A percentile compares a stretch with the other conserved stretches of the same genome.
Conservation (phyloP, 257 asterid species). For the Petrea volubilis region DNA sequence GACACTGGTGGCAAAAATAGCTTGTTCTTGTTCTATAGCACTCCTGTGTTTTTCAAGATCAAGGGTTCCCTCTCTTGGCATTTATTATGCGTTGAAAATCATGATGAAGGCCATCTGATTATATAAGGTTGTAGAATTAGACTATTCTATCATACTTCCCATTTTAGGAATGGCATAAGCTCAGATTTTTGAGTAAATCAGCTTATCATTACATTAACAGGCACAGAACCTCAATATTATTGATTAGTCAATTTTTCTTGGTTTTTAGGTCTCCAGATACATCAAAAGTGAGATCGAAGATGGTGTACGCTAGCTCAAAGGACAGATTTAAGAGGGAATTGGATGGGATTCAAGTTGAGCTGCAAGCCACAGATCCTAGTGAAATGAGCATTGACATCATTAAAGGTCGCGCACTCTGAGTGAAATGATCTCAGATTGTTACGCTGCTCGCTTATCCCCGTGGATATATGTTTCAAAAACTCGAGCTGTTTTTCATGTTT, state of each 20-base stretch:
- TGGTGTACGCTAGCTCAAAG: slow-evolving; percentile 88
- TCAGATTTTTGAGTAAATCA: too few species aligned
- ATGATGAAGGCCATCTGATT: too few species aligned
- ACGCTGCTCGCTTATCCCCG: background rate
- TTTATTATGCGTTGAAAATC: too few species aligned
- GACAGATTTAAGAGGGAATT: slow-evolving; percentile 88
- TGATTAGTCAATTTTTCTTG: background rate
- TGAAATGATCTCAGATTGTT: background rate
- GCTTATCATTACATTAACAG: too few species aligned
- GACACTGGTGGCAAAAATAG: too few species aligned
- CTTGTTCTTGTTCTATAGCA: too few species aligned
- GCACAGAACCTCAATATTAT: too few species aligned
- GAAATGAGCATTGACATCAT: slow-evolving; percentile 87
- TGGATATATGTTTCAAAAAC: background rate
- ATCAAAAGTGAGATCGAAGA: slow-evolving; percentile 83
- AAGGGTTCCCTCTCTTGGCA: too few species aligned
- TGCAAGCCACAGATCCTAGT: slow-evolving; percentile 87
- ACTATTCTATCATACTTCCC: too few species aligned
- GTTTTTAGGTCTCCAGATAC: slow-evolving; percentile 69
- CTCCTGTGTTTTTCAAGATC: too few species aligned
- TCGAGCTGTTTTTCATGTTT: slow-evolving; percentile 11
- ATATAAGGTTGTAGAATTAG: too few species aligned
- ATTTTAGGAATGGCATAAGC: too few species aligned
- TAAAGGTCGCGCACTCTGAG: slow-evolving; percentile 60
- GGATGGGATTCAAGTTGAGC: slow-evolving; percentile 81